Evolutionary conservation across 768 basidiomycete genomes (phyloP).

Genomic region (Hygrocybe punicea): DNA sequence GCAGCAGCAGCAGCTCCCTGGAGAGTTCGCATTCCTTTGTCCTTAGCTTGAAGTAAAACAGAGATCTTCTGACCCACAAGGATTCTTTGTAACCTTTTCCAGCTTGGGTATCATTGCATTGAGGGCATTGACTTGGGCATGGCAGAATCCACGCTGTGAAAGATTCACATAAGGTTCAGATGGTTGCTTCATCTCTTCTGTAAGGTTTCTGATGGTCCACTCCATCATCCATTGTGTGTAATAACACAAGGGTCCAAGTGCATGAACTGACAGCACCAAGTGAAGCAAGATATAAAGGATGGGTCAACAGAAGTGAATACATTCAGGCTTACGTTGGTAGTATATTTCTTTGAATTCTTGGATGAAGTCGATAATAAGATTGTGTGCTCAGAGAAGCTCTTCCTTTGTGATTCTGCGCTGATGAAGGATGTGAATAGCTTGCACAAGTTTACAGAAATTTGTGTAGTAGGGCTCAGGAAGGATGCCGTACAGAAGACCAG

Average conservation of each 20-base stretch:
- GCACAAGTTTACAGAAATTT: conserved; percentile 17
- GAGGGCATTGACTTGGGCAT: conserved; percentile 6
- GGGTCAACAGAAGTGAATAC: conserved; percentile 20
- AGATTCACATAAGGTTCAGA: conserved; percentile 22
- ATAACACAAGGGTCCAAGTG: conserved; percentile 12
- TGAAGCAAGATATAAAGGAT: conserved; percentile 17
- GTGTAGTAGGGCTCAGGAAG: conserved; percentile 9
- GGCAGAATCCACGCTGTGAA: conserved; percentile 14
- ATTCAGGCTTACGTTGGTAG: conserved; percentile 13
- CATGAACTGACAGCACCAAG: conserved; percentile 12
- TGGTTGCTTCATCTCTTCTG: conserved; percentile 15
- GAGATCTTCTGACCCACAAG: conserved; percentile 1
- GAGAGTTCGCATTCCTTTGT: not conserved
- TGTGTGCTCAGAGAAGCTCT: conserved; percentile 5
- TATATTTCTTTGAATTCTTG: conserved; percentile 19
- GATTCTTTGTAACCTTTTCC: conserved; percentile 20
- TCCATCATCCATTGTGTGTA: conserved; percentile 20
- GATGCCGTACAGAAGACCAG: conserved; percentile 9
- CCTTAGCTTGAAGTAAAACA: conserved; percentile 3
- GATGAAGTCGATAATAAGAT: conserved; percentile 11
- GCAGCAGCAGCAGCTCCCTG: not conserved
- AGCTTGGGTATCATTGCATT: conserved; percentile 12
- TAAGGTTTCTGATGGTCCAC: conserved; percentile 18
- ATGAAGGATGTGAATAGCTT: conserved; percentile 7
- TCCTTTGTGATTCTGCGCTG: conserved; percentile 5